Percentiles rank a stretch among this genome's conserved stretches.
Evolutionary conservation across 1,284 basidiomycete genomes (phyloP).

Genomic region (Ceratobasidium sp.): DNA sequence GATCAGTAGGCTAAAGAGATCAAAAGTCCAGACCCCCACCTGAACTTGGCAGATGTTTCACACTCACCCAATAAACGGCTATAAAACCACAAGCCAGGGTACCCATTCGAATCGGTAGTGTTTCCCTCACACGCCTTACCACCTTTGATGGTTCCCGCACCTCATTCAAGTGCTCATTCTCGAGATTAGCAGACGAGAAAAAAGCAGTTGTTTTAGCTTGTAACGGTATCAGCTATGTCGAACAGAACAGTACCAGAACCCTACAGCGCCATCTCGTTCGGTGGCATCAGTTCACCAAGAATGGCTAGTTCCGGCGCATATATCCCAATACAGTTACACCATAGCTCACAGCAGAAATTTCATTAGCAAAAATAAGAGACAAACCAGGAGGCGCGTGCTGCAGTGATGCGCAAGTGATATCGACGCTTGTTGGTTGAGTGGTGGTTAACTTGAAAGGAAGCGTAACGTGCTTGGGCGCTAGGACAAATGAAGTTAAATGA

Average conservation of each 20-base stretch:
- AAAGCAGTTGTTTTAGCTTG: constrained; percentile 55
- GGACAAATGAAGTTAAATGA: too few relatives aligned
- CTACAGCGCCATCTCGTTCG: constrained; percentile 82
- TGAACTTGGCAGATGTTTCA: constrained; percentile 74
- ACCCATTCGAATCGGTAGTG: too few relatives aligned
- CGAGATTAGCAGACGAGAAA: constrained; percentile 81
- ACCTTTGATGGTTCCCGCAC: constrained; percentile 75
- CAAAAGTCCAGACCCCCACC: not conserved
- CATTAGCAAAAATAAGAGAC: too few relatives aligned
- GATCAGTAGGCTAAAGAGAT: constrained; percentile 58
- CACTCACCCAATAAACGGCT: constrained; percentile 84
- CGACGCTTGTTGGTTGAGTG: too few relatives aligned
- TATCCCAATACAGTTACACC: too few relatives aligned
- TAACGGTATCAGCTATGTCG: not conserved
- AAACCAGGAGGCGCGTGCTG: too few relatives aligned
- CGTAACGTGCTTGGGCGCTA: too few relatives aligned
- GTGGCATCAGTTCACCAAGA: constrained; percentile 90
- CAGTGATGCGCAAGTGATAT: too few relatives aligned
- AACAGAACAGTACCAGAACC: not conserved
- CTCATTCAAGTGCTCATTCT: constrained; percentile 78
- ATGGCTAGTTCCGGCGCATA: constrained; percentile 63
- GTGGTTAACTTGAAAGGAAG: not conserved
- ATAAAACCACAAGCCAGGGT: constrained; percentile 74
- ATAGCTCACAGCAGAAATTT: too few relatives aligned
- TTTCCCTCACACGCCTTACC: constrained; percentile 33